Base-by-base conservation (phyloP, 2,329 filamentous ascomycete genomes). In the Colletotrichum gigasporum region DNA sequence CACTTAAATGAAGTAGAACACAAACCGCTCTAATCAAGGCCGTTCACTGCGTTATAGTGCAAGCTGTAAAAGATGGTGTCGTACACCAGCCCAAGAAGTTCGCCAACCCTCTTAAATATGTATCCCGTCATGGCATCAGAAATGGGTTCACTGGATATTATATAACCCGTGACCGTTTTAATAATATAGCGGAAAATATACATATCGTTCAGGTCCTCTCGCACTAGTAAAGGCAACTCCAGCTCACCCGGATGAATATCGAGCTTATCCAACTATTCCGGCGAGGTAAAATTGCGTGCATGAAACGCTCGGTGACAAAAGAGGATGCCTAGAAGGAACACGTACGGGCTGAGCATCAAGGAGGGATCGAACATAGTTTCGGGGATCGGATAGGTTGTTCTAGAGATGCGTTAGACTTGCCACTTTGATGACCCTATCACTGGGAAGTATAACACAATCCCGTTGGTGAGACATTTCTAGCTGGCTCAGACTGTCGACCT, bases 81-180 rank as follows among this genome's bases (percentile, higher is more conserved):
- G 26, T 45, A 24, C 41, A 26, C 12, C 2, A 45, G 35, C 4
- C 52, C 48, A 2, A 48, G 11, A 28, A 68, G 22, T 44, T 68
- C 52, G 9, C 65, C 30, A 24, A 53, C 22, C 35, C 47, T 62
- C 50, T 65, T 66, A n/a, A 59, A 64, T 61, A 52, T 69, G 3
- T 35, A 39, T 2, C 63, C 57, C 9, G 69, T 67, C 16, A 68
- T 69, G 0, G 10, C 18, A 42, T 60, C 59, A 8, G 48, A 59
- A 24, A 69, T 67, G 10, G 14, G 63, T 41, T 66, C 39, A 7
- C 57, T 67, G 14, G 60, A 69, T 14, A 68, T 48, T 47, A 54
- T 18, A 45, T 67, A 70, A 2, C 59, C 58, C n/a, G 41, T 58
- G 47, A 79, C 78, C 5, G 57, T 74, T 56, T 76, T 75, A 30